These are phyloP conservation scores for Mycena epipterygia DNA, from an alignment of 768 basidiomycete genomes.

Conservation along the genomic window DNA sequence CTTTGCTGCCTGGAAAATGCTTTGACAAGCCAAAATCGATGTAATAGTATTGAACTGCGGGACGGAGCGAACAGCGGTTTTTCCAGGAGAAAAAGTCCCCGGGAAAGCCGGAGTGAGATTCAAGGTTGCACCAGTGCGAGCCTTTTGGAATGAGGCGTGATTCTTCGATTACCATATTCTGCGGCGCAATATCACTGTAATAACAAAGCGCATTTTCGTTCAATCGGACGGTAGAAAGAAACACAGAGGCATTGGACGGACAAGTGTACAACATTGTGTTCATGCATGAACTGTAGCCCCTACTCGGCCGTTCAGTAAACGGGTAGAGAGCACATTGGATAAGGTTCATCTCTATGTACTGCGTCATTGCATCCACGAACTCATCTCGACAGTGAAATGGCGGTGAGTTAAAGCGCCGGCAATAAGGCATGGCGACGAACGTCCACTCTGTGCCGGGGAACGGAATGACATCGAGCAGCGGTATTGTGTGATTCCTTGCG, in stretches of 20 bases:
- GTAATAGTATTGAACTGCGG: constrained; percentile 41
- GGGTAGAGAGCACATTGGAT: neutral
- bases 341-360: constrained; percentile 38
- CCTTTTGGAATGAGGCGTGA: constrained; percentile 33
- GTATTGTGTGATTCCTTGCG: constrained; percentile 40
- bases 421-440: constrained; percentile 34
- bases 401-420: constrained; percentile 30
- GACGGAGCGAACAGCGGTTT: constrained; percentile 39
- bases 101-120: neutral
- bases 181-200: constrained; percentile 34
- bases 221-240: neutral
- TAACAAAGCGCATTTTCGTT: neutral
- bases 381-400: constrained; percentile 42
- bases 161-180: constrained; percentile 38
- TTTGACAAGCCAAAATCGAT: constrained; percentile 46
- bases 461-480: constrained; percentile 40
- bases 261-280: constrained; percentile 39
- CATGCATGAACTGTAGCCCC: constrained; percentile 41
- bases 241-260: neutral
- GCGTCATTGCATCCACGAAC: constrained; percentile 37
- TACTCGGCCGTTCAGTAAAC: constrained; percentile 12
- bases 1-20: constrained; percentile 6
- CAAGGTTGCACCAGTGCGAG: constrained; percentile 24
- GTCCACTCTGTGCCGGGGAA: constrained; percentile 34
- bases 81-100: constrained; percentile 15